These are phyloP conservation scores for Diaporthe caulivora DNA, from an alignment of 2,329 filamentous ascomycete genomes.

Conservation along the genomic window DNA sequence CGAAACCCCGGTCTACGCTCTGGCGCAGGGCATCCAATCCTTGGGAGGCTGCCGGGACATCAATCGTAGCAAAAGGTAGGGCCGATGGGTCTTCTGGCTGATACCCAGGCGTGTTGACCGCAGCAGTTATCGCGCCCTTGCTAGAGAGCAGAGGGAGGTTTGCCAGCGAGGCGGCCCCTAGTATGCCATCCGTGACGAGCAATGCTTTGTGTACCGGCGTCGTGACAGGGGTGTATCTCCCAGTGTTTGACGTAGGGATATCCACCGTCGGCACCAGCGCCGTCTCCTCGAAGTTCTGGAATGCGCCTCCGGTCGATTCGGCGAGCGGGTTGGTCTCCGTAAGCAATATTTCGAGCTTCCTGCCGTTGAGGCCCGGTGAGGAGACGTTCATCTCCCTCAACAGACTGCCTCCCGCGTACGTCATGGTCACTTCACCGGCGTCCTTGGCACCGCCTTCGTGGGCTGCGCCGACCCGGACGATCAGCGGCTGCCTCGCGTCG, in stretches of 20 bases:
- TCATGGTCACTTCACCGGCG: constrained; percentile 54
- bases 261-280: constrained; percentile 83
- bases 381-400: constrained; percentile 73
- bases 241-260: constrained; percentile 73
- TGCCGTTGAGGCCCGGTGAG: constrained; percentile 70
- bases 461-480: constrained; percentile 68
- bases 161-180: constrained; percentile 71
- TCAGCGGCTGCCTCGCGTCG: constrained; percentile 66
- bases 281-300: constrained; percentile 68
- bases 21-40: constrained; percentile 77
- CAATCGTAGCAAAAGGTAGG: constrained; percentile 68
- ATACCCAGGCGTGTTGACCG: constrained; percentile 68
- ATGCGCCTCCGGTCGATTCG: constrained; percentile 53
- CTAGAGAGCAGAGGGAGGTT: constrained; percentile 55
- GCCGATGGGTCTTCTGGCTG: constrained; percentile 50
- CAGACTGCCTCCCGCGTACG: constrained; percentile 56
- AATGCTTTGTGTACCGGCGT: constrained; percentile 89
- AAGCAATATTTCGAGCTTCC: constrained; percentile 74
- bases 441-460: constrained; percentile 44
- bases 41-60: constrained; percentile 71
- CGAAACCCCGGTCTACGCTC: constrained; percentile 75
- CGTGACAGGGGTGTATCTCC: constrained; percentile 74
- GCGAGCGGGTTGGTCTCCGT: constrained; percentile 65
- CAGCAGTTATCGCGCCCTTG: constrained; percentile 61
- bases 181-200: constrained; percentile 78